Evolutionary conservation across 306 rosid genomes (phyloP).

Genomic region (Luffa aegyptiaca): DNA sequence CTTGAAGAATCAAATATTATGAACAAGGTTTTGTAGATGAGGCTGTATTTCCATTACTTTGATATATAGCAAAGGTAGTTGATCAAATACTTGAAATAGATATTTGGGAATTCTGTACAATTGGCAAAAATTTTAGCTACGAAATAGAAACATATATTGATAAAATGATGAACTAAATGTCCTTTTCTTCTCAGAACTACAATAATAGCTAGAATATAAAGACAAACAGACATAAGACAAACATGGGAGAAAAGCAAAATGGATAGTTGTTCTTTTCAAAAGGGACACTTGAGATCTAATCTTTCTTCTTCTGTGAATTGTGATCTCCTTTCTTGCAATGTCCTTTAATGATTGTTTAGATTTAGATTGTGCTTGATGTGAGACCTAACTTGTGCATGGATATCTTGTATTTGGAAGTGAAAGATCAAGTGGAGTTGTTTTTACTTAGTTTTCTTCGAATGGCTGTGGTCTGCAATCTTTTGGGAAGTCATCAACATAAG

Average conservation of each 20-base stretch:
- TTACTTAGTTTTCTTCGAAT: too few relatives aligned
- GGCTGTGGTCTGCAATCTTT: too few relatives aligned
- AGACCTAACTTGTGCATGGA: too few relatives aligned
- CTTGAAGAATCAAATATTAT: neutral
- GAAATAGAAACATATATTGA: neutral
- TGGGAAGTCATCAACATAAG: too few relatives aligned
- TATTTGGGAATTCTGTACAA: neutral
- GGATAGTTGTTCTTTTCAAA: neutral
- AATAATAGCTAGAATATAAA: neutral
- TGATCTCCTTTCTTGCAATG: neutral
- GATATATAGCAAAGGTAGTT: neutral
- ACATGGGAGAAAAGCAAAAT: neutral
- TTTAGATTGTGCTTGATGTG: too few relatives aligned
- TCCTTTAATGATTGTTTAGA: too few relatives aligned
- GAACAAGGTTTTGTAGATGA: neutral
- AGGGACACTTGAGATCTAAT: neutral
- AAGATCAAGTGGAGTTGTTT: too few relatives aligned
- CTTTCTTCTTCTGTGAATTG: neutral
- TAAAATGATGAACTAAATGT: neutral
- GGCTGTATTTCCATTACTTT: neutral
- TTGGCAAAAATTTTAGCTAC: neutral
- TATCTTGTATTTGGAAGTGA: too few relatives aligned
- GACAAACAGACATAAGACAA: neutral
- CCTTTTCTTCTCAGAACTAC: neutral
- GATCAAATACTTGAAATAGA: neutral